Evolutionary conservation across 2,329 filamentous ascomycete genomes (phyloP).

Genomic region (Cladobotryum protrusum): DNA sequence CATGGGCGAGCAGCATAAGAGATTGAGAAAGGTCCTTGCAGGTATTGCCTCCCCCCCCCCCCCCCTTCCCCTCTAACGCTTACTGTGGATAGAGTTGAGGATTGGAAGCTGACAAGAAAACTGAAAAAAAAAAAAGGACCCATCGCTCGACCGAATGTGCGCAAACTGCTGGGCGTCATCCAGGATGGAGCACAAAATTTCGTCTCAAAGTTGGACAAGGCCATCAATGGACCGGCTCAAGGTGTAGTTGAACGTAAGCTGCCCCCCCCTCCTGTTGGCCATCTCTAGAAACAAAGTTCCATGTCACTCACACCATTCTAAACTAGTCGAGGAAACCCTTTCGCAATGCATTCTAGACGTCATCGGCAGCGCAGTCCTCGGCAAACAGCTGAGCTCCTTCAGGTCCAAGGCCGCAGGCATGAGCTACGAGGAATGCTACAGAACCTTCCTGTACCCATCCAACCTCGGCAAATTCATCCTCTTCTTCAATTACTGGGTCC

Average conservation of each 20-base stretch:
- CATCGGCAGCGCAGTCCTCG: background rate
- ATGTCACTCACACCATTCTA: background rate
- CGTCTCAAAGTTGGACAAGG: background rate
- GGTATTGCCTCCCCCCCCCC: too few relatives aligned
- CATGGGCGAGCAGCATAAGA: background rate
- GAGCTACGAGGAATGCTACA: conserved; percentile 3
- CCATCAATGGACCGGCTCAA: background rate
- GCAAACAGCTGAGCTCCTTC: background rate
- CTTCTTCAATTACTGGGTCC: conserved; percentile 4
- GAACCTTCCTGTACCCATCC: conserved; percentile 1
- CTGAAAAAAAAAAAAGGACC: background rate
- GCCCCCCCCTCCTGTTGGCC: background rate
- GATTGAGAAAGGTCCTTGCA: conserved; percentile 11
- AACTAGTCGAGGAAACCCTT: background rate
- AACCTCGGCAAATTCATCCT: conserved; percentile 7
- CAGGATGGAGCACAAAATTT: background rate
- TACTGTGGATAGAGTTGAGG: background rate
- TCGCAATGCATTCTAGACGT: background rate
- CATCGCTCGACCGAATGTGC: background rate
- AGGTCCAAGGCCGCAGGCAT: background rate
- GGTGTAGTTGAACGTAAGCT: background rate
- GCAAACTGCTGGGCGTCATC: background rate
- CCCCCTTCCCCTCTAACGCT: too few relatives aligned
- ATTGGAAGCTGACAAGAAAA: background rate
- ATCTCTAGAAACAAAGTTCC: background rate